Evolutionary conservation across 1,284 basidiomycete species (phyloP).

Genomic region (Papiliotrema terrestris): DNA sequence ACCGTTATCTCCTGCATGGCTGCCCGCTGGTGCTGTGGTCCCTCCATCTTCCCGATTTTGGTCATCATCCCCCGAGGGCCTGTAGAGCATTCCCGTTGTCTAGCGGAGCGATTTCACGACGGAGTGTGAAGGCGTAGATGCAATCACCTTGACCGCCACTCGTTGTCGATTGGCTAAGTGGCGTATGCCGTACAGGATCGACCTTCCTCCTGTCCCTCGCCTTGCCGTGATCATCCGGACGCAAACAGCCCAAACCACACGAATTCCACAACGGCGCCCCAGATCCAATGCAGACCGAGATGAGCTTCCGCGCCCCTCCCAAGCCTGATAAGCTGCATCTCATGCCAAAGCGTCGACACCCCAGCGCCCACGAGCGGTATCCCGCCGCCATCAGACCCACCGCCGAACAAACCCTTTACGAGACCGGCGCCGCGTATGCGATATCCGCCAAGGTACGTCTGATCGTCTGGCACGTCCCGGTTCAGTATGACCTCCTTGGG

Average conservation of each 20-base stretch:
- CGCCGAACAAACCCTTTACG: constrained; percentile 25
- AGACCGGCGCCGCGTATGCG: constrained; percentile 26
- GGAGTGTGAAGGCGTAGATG: too few relatives aligned
- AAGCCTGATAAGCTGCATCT: constrained; percentile 43
- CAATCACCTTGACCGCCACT: too few relatives aligned
- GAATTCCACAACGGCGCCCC: constrained; percentile 22
- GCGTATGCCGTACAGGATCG: too few relatives aligned
- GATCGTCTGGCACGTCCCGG: constrained; percentile 12
- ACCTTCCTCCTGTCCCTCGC: too few relatives aligned
- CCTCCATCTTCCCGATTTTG: too few relatives aligned
- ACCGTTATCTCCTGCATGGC: too few relatives aligned
- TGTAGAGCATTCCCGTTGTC: too few relatives aligned
- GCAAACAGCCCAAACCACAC: constrained; percentile 30
- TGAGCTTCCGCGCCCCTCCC: constrained; percentile 38
- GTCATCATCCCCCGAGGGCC: too few relatives aligned
- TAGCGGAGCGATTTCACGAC: too few relatives aligned
- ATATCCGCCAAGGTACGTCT: constrained; percentile 27
- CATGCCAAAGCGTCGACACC: constrained; percentile 43
- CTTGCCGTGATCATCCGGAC: too few relatives aligned
- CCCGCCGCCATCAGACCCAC: constrained; percentile 10
- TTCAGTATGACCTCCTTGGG: constrained; percentile 33
- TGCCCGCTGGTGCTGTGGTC: too few relatives aligned
- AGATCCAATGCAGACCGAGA: constrained; percentile 29
- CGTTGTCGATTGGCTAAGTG: too few relatives aligned
- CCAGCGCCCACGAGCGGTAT: constrained; percentile 42